Percentiles rank a stretch among this genome's conserved stretches.
phyloP scores from a whole-genome alignment of 768 basidiomycete genomes.

The Auriscalpium microsporum region DNA sequence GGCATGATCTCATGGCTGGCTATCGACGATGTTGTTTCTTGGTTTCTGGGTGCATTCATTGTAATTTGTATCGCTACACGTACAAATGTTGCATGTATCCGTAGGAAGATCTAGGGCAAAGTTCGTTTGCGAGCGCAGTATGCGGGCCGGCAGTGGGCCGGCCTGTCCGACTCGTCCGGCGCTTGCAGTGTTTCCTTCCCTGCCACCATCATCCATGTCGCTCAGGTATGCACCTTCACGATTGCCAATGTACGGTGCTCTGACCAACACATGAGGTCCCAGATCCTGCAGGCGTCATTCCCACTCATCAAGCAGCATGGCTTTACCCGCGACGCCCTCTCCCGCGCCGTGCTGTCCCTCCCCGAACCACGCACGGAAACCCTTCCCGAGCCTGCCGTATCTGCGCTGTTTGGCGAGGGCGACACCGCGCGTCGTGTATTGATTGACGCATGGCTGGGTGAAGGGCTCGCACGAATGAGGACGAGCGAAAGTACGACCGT shows the following conservation, averaged over 20 bases:
- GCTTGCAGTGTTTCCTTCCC: too few species aligned
- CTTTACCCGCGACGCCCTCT: conserved; percentile 64
- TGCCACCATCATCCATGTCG: too few species aligned
- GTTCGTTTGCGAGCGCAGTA: too few species aligned
- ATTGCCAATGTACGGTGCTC: too few species aligned
- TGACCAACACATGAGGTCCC: conserved; percentile 1
- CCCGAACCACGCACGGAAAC: conserved; percentile 45
- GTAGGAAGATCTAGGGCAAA: too few species aligned
- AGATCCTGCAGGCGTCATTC: conserved; percentile 51
- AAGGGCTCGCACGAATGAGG: conserved; percentile 49
- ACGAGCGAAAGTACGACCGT: conserved; percentile 25
- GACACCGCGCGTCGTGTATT: conserved; percentile 57
- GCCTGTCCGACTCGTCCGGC: too few species aligned
- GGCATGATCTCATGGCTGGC: conserved; percentile 41
- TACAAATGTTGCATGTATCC: too few species aligned
- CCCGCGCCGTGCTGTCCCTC: conserved; percentile 52
- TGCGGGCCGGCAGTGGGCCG: too few species aligned
- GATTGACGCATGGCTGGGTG: conserved; percentile 66
- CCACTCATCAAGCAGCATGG: conserved; percentile 61
- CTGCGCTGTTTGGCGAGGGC: conserved; percentile 65
- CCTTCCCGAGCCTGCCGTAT: conserved; percentile 61
- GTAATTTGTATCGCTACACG: too few species aligned
- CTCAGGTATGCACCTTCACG: too few species aligned
- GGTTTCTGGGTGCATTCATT: too few species aligned
- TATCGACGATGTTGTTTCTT: too few species aligned